Conservation (phyloP, 2,329 filamentous ascomycete genomes). For the Fusarium albosuccineum region DNA sequence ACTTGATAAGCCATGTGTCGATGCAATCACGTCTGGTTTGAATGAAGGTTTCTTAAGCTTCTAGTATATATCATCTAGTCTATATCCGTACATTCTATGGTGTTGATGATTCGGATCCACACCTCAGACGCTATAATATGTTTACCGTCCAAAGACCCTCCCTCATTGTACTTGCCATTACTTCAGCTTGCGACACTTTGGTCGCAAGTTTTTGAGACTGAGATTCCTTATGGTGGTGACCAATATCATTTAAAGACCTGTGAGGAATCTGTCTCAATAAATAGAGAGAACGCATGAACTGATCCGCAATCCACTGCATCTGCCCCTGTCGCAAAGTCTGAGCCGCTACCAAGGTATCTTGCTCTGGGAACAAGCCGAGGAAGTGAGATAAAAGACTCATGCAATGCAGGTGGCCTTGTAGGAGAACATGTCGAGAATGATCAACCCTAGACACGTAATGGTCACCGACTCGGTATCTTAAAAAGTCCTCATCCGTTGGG, state of each 20-base stretch:
- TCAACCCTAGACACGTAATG: slow-evolving; percentile 19
- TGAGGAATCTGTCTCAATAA: neutral
- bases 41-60: too few relatives aligned
- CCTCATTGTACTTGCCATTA: neutral
- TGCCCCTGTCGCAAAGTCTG: slow-evolving; percentile 1
- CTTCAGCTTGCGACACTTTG: neutral
- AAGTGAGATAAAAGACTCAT: slow-evolving; percentile 17
- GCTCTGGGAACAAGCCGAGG: neutral
- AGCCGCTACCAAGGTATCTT: neutral
- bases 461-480: neutral
- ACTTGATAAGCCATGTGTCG: too few relatives aligned
- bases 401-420: slow-evolving; percentile 21
- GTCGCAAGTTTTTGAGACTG: neutral
- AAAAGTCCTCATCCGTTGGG: neutral
- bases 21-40: too few relatives aligned
- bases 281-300: slow-evolving; percentile 18
- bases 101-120: too few relatives aligned
- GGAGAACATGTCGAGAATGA: slow-evolving; percentile 20
- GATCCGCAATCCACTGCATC: slow-evolving; percentile 14
- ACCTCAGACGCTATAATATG: neutral
- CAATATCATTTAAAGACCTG: neutral
- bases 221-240: neutral
- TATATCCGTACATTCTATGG: too few relatives aligned
- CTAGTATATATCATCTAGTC: too few relatives aligned
- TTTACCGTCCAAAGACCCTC: neutral